These are phyloP conservation scores for Lasiodiplodia gonubiensis DNA, from an alignment of 2,329 filamentous ascomycete species.

Conservation along the genomic window DNA sequence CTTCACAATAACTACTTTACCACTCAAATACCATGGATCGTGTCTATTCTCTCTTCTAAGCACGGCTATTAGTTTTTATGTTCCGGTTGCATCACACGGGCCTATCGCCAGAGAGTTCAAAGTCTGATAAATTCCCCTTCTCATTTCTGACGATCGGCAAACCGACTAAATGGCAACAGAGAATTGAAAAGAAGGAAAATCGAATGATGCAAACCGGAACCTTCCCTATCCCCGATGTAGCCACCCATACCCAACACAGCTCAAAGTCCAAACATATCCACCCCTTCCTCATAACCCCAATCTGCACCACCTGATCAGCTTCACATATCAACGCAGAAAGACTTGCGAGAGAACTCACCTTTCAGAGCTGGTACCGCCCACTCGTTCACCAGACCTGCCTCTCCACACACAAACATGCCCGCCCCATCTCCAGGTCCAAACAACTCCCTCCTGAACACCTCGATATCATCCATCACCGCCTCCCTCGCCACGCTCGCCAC, in stretches of 20 bases:
- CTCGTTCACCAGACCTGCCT: constrained; percentile 58
- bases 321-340: constrained; percentile 1
- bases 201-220: too few relatives aligned
- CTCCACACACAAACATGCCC: constrained; percentile 57
- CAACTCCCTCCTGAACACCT: constrained; percentile 49
- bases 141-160: too few relatives aligned
- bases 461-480: constrained; percentile 51
- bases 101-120: too few relatives aligned
- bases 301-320: constrained; percentile 33
- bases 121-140: too few relatives aligned
- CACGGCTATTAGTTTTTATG: too few relatives aligned
- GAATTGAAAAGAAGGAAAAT: too few relatives aligned
- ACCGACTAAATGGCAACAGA: too few relatives aligned
- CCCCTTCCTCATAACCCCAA: constrained; percentile 54
- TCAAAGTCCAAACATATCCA: constrained; percentile 46
- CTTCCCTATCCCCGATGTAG: too few relatives aligned
- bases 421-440: constrained; percentile 51
- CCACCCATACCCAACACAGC: neutral
- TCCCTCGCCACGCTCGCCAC: constrained; percentile 58
- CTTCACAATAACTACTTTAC: too few relatives aligned
- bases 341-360: constrained; percentile 30
- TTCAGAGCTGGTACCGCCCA: constrained; percentile 57
- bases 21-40: too few relatives aligned
- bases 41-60: too few relatives aligned
- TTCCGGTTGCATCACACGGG: too few relatives aligned